These are phyloP conservation scores for Lobulomyces angularis DNA, from an alignment of 192 early-diverging fungal species.

Conservation along the genomic window DNA sequence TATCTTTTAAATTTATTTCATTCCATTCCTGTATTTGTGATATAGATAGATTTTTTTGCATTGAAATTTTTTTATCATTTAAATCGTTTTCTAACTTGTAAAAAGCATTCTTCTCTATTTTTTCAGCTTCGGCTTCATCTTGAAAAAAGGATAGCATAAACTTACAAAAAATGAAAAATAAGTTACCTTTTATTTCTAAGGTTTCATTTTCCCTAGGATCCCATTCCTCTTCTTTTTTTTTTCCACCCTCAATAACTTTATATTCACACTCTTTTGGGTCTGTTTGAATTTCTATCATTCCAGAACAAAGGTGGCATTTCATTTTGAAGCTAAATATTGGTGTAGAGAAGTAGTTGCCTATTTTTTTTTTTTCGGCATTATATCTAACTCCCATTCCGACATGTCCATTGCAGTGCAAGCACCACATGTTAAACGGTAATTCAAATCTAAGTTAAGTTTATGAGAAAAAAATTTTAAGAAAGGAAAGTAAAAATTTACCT, in stretches of 20 bases:
- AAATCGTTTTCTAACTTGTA: conserved; percentile 49
- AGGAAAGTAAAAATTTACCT: conserved; percentile 22
- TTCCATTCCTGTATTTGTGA: conserved; percentile 27
- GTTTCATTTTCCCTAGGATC: conserved; percentile 50
- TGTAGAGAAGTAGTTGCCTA: conserved; percentile 76
- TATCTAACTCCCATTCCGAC: conserved; percentile 84
- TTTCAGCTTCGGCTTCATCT: conserved; percentile 36
- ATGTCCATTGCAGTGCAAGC: conserved; percentile 68
- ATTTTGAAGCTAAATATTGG: conserved; percentile 81
- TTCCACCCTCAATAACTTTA: conserved; percentile 54
- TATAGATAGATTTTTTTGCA: conserved; percentile 24
- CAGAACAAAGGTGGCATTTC: conserved; percentile 80
- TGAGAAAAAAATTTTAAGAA: not conserved
- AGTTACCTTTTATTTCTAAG: not conserved
- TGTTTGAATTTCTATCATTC: conserved; percentile 86
- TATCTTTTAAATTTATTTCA: conserved; percentile 66
- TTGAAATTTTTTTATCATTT: conserved; percentile 36
- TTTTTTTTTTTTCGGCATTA: conserved; percentile 90
- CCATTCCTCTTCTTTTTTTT: conserved; percentile 63
- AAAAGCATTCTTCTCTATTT: conserved; percentile 31
- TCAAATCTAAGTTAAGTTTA: conserved; percentile 54
- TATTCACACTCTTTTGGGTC: conserved; percentile 71
- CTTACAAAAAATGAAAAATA: not conserved
- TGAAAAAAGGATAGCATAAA: not conserved
- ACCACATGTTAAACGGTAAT: conserved; percentile 85